These are phyloP conservation scores for Candida maltosa DNA, from an alignment of 805 yeast species.

Conservation along the genomic window DNA sequence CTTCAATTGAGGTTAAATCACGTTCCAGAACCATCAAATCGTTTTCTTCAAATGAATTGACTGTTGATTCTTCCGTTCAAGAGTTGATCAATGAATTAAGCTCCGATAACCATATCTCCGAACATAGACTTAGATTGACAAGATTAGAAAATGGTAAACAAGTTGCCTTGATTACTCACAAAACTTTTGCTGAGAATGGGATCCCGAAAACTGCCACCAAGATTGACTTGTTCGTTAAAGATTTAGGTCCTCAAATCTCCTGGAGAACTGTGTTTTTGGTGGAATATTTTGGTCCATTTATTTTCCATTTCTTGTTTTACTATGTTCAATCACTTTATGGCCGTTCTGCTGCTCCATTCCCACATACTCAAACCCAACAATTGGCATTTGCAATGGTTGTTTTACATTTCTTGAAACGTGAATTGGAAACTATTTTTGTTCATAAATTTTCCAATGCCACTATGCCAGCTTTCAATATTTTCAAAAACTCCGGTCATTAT, in stretches of 20 bases:
- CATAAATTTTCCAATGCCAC: slow-evolving; percentile 86
- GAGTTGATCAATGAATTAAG: slow-evolving; percentile 45
- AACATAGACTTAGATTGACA: slow-evolving; percentile 27
- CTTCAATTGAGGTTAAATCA: slow-evolving; percentile 49
- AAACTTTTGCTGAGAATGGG: slow-evolving; percentile 46
- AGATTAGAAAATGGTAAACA: slow-evolving; percentile 11
- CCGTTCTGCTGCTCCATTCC: slow-evolving; percentile 20
- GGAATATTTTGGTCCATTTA: slow-evolving; percentile 87
- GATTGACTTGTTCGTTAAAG: slow-evolving; percentile 64
- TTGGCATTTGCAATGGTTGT: slow-evolving; percentile 54
- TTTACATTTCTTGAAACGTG: slow-evolving; percentile 84
- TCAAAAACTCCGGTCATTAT: slow-evolving; percentile 88
- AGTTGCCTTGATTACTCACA: slow-evolving; percentile 30
- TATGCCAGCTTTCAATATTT: slow-evolving; percentile 85
- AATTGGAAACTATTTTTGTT: slow-evolving; percentile 77
- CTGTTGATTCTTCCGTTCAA: slow-evolving; percentile 30
- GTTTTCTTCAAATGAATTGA: slow-evolving; percentile 39
- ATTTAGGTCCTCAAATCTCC: slow-evolving; percentile 87
- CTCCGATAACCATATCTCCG: slow-evolving; percentile 35
- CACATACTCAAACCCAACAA: slow-evolving; percentile 51
- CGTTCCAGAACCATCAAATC: slow-evolving; percentile 58
- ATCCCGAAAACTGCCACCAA: slow-evolving; percentile 28
- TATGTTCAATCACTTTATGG: slow-evolving; percentile 23
- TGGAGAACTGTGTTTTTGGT: slow-evolving; percentile 89
- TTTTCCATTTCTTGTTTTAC: slow-evolving; percentile 73